Conservation (phyloP, 345 rosid species). For the Firmiana major region DNA sequence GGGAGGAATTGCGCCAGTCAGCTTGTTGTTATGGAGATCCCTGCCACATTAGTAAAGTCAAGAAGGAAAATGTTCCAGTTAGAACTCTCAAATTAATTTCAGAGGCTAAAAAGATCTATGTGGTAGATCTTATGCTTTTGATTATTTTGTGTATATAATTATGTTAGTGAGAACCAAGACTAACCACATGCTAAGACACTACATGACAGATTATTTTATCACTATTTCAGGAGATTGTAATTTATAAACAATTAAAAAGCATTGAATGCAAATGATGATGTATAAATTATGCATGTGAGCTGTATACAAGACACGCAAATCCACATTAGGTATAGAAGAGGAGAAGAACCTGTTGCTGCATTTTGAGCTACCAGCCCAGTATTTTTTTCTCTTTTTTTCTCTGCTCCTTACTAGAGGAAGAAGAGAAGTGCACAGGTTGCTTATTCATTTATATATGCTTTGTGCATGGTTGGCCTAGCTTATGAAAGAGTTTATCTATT, state of each 20-base stretch:
- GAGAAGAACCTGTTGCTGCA: background rate
- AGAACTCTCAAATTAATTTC: background rate
- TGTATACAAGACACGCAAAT: background rate
- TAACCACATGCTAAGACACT: background rate
- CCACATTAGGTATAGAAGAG: background rate
- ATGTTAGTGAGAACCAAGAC: background rate
- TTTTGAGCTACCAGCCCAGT: background rate
- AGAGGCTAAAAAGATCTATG: background rate
- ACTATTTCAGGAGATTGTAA: background rate
- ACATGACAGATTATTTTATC: background rate
- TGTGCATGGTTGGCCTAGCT: too few species aligned
- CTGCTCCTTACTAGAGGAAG: background rate
- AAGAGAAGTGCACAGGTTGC: background rate
- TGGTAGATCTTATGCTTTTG: background rate
- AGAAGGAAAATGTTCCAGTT: background rate
- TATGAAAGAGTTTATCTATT: too few species aligned
- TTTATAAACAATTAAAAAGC: too few species aligned
- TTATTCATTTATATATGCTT: background rate
- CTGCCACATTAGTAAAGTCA: slow-evolving; percentile 32
- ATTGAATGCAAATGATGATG: background rate
- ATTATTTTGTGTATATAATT: background rate
- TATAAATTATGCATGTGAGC: background rate
- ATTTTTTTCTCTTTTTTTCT: background rate
- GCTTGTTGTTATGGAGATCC: slow-evolving; percentile 94
- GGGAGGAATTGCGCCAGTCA: slow-evolving; percentile 96